These are phyloP conservation scores for Fusarium dimerum DNA, from an alignment of 2,329 filamentous ascomycete genomes.

Conservation along the genomic window DNA sequence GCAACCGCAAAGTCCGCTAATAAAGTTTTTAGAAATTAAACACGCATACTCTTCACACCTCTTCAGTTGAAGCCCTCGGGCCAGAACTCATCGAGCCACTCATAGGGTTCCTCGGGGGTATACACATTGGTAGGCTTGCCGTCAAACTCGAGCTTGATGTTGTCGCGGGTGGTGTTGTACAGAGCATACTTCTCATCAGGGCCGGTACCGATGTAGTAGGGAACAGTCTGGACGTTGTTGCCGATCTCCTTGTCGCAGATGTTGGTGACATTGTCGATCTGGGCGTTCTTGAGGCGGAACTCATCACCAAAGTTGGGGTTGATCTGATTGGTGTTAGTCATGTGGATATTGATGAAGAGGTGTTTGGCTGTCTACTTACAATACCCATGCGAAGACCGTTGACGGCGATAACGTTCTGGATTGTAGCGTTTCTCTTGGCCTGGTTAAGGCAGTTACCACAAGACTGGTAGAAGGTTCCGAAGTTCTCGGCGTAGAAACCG, in stretches of 20 bases:
- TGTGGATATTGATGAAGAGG: neutral
- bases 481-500: constrained; percentile 31
- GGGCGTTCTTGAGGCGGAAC: constrained; percentile 30
- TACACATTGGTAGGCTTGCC: constrained; percentile 23
- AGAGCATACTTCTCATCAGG: constrained; percentile 32
- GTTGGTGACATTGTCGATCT: constrained; percentile 25
- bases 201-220: constrained; percentile 26
- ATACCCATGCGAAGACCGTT: constrained; percentile 29
- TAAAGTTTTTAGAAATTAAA: neutral
- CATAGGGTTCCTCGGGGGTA: constrained; percentile 45
- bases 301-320: constrained; percentile 33
- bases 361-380: constrained; percentile 4
- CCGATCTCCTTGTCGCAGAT: constrained; percentile 32
- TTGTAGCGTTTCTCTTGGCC: constrained; percentile 28
- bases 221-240: constrained; percentile 31
- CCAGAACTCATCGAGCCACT: constrained; percentile 55
- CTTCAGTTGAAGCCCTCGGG: constrained; percentile 27
- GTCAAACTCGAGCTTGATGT: constrained; percentile 25
- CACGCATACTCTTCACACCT: neutral
- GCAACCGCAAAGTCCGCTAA: neutral
- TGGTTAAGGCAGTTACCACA: constrained; percentile 33
- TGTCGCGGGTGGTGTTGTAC: constrained; percentile 30
- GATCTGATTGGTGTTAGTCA: constrained; percentile 10
- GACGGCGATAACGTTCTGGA: constrained; percentile 30
- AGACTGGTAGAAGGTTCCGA: constrained; percentile 32